Percentiles rank a stretch among this genome's conserved stretches.
Evolutionary conservation across 2,329 filamentous ascomycete species (phyloP).

Genomic region (Cercospora sp.): DNA sequence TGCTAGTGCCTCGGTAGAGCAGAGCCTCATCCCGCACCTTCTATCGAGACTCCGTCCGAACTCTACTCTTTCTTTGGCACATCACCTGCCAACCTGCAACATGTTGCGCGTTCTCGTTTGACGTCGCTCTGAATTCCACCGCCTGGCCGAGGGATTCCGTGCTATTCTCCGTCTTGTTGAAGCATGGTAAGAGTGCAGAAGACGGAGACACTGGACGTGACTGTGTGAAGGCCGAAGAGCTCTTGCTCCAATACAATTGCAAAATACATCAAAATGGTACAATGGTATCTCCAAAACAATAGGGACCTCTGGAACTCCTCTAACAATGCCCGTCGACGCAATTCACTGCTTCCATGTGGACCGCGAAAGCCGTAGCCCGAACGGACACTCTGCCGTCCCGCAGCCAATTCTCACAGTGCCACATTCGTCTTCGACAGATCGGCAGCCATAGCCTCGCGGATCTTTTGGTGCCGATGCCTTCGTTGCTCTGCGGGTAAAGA

Average conservation of each 20-base stretch:
- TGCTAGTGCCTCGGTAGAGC: constrained; percentile 10
- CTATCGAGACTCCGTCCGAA: background rate
- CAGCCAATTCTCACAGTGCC: background rate
- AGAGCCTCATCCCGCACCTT: constrained; percentile 6
- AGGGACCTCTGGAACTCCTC: background rate
- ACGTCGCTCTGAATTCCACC: background rate
- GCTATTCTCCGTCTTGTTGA: background rate
- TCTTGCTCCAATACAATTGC: background rate
- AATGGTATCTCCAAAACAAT: constrained; percentile 1
- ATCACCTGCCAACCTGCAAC: background rate
- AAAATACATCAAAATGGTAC: background rate
- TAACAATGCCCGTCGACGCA: background rate
- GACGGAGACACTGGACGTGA: background rate
- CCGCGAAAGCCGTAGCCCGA: too few species aligned
- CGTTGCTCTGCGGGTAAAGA: constrained; percentile 9
- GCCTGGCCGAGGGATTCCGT: background rate
- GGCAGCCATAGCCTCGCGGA: constrained; percentile 12
- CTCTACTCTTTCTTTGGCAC: background rate
- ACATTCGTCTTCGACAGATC: background rate
- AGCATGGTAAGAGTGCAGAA: background rate
- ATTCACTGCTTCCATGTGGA: background rate
- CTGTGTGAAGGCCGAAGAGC: background rate
- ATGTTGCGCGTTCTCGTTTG: background rate
- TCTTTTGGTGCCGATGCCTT: constrained; percentile 16
- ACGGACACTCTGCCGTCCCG: background rate